Evolutionary conservation across 2,329 filamentous ascomycete species (phyloP).

Genomic region (Hypoxylon sp.): DNA sequence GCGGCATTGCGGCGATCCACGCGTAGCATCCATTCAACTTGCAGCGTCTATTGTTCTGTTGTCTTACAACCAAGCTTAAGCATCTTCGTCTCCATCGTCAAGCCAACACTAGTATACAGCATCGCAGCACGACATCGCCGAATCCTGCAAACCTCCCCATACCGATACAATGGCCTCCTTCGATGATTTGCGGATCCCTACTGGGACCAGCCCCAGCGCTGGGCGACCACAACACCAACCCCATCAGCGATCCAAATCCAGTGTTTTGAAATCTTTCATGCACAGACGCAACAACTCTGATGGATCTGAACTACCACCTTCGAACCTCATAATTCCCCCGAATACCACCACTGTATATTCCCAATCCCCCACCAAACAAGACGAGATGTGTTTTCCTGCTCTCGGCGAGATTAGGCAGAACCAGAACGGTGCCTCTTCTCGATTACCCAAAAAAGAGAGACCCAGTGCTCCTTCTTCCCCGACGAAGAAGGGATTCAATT

Average conservation of each 20-base stretch:
- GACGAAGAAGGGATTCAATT: slow-evolving; percentile 44
- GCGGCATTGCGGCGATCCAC: slow-evolving; percentile 32
- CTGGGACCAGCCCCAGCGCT: slow-evolving; percentile 34
- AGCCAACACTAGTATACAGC: slow-evolving; percentile 20
- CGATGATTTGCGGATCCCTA: slow-evolving; percentile 41
- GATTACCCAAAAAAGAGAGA: slow-evolving; percentile 45
- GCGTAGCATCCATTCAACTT: slow-evolving; percentile 38
- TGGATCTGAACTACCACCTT: slow-evolving; percentile 52
- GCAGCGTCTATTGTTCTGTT: slow-evolving; percentile 36
- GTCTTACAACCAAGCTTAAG: slow-evolving; percentile 5
- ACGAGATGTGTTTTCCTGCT: slow-evolving; percentile 53
- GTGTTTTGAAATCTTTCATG: slow-evolving; percentile 63
- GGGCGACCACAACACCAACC: slow-evolving; percentile 24
- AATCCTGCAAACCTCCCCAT: slow-evolving; percentile 5
- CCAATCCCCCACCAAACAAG: slow-evolving; percentile 44
- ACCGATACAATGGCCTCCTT: slow-evolving; percentile 44
- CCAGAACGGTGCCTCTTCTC: slow-evolving; percentile 50
- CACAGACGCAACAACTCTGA: slow-evolving; percentile 62
- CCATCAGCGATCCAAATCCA: slow-evolving; percentile 62
- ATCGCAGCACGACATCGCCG: not conserved
- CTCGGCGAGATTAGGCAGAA: slow-evolving; percentile 70
- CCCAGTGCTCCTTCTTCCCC: slow-evolving; percentile 44
- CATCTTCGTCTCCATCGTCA: slow-evolving; percentile 28
- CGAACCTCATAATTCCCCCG: slow-evolving; percentile 42
- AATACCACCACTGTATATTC: slow-evolving; percentile 36